These are phyloP conservation scores for Cucurbita maxima DNA, from an alignment of 306 rosid genomes.

Conservation along the genomic window DNA sequence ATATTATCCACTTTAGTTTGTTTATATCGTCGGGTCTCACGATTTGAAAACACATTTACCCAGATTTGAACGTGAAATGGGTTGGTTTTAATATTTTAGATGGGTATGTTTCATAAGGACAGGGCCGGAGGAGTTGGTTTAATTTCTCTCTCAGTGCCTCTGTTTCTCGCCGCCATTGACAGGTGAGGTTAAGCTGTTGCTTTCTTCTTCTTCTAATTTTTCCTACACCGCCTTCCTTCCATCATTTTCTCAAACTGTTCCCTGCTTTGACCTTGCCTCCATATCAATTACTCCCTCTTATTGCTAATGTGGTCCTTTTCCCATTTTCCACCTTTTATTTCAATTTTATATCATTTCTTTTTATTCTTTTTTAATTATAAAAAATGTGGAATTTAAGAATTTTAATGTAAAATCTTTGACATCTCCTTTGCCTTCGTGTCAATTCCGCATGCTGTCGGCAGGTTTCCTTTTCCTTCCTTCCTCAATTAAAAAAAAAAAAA, in stretches of 20 bases:
- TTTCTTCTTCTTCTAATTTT: background rate
- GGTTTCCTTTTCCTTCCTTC: background rate
- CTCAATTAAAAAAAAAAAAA: background rate
- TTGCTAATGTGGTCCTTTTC: background rate
- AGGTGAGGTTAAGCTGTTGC: background rate
- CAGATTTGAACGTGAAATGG: background rate
- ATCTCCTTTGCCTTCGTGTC: background rate
- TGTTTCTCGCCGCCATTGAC: conserved; percentile 5
- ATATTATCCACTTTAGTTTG: too few relatives aligned
- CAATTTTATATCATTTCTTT: too few relatives aligned
- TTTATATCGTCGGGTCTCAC: too few relatives aligned
- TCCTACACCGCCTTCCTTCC: background rate
- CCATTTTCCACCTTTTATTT: too few relatives aligned
- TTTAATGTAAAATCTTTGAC: background rate
- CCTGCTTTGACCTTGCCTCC: background rate
- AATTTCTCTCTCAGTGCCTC: background rate
- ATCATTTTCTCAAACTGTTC: background rate
- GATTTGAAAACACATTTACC: too few relatives aligned
- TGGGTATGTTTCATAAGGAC: background rate
- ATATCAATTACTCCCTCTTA: background rate
- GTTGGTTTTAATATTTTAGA: background rate
- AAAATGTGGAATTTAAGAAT: too few relatives aligned
- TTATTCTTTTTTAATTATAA: too few relatives aligned
- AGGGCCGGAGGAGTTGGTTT: background rate
- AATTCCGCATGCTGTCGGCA: conserved; percentile 1